Evolutionary conservation across 495 filamentous ascomycete genomes (phyloP), one percentile per base, ranked within the genome.

Genomic region (Acidiella bohemica): DNA sequence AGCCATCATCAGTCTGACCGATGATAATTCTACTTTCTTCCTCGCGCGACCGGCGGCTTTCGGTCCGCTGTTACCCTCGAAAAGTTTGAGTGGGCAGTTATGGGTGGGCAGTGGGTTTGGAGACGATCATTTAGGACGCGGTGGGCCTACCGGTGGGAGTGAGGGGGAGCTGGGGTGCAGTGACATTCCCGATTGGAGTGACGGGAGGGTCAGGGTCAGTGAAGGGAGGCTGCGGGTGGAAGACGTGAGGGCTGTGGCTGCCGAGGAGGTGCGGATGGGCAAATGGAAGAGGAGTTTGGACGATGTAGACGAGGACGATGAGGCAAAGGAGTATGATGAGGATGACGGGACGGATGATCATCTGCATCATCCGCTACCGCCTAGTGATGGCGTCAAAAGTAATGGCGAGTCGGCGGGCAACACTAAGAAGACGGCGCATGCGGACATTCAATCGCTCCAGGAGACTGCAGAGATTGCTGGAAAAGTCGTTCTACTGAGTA

Each of bases 21-120:
- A 97, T 61, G 90, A 97, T 58, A 96, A 96, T 56, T 93, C 84
- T 28, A 97, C 90, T 4, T 93, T 88, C 49, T 97, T 97, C 62
- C 64, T 92, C 14, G 85, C 90, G 32, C 70, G 90, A 26, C 92
- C 90, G 42, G 90, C 90, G 28, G 86, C 84, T 36, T 97, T 96
- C 59, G 90, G 90, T 1, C 84, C 92, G 2, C 55, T 76, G 1
- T 59, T 97, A 20, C 82, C 84, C 0, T 57, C 62, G 17, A 71
- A 75, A 36, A 86, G 87, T 18, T 63, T 93, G 32, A 86, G 81
- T 48, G 84, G 84, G 12, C 81, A 80, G 54, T 58, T 93, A 30
- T 93, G 87, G 86, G 75, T 92, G 33, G 87, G 86, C 9, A 86
- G 78, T 59, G 84, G 84, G 5, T 93, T 93, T 61, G 75, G 78